A percentile compares a stretch with the other conserved stretches of the same genome.
Conservation (phyloP, 352 stramenopile species). For the Phytophthora uliginosa region DNA sequence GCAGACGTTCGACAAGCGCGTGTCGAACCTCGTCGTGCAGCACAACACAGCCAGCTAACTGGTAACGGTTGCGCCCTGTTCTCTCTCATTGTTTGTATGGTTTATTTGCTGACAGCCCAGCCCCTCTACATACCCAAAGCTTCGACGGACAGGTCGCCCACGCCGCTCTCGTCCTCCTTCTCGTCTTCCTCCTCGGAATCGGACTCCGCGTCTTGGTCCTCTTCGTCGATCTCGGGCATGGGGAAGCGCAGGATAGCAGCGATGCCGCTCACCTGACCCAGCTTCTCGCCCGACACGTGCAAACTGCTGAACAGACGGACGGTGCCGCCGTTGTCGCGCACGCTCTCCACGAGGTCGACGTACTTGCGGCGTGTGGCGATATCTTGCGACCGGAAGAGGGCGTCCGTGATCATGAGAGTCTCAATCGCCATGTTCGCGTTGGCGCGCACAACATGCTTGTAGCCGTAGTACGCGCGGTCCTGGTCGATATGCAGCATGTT, state of each 20-base stretch:
- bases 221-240: constrained; percentile 96
- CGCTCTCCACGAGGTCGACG: constrained; percentile 95
- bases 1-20: constrained; percentile 81
- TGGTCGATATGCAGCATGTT: constrained; percentile 96
- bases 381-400: constrained; percentile 95
- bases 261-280: constrained; percentile 95
- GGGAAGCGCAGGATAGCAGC: constrained; percentile 97
- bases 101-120: constrained; percentile 2
- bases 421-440: constrained; percentile 96
- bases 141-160: constrained; percentile 77
- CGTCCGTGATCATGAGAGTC: constrained; percentile 96
- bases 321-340: constrained; percentile 91
- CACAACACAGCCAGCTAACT: constrained; percentile 60
- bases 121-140: constrained; percentile 62
- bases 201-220: constrained; percentile 78
- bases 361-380: constrained; percentile 93
- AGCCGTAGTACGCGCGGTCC: constrained; percentile 98
- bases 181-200: constrained; percentile 52
- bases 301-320: constrained; percentile 96
- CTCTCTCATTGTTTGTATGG: constrained; percentile 6
- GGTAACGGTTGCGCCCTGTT: constrained; percentile 14
- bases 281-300: constrained; percentile 96
- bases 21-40: constrained; percentile 81
- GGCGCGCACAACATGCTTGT: constrained; percentile 93
- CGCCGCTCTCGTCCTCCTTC: constrained; percentile 53